A percentile compares a stretch with the other conserved stretches of the same genome.
These are phyloP conservation scores for Trichoderma gracile DNA, from an alignment of 2,329 filamentous ascomycete genomes.

Conservation along the genomic window DNA sequence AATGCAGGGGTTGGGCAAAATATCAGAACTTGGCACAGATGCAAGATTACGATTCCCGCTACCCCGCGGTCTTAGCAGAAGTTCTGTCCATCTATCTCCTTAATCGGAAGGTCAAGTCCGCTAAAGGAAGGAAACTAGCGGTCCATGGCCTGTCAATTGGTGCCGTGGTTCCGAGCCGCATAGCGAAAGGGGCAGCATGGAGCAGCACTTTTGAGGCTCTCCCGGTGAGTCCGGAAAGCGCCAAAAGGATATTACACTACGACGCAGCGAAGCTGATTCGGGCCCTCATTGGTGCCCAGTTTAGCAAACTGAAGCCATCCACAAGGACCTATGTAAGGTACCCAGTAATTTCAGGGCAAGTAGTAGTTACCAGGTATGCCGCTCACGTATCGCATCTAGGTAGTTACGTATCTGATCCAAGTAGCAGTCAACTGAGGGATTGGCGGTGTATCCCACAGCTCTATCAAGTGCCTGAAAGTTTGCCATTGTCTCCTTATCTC, in stretches of 20 bases:
- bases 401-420: too few relatives aligned
- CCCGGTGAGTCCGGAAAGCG: neutral
- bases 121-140: neutral
- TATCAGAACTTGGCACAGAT: constrained; percentile 13
- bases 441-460: too few relatives aligned
- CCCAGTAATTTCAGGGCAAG: too few relatives aligned
- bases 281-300: too few relatives aligned
- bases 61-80: constrained; percentile 6
- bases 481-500: too few relatives aligned
- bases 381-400: too few relatives aligned
- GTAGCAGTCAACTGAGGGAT: too few relatives aligned
- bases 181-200: neutral
- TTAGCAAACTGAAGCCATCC: too few relatives aligned
- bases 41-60: constrained; percentile 4
- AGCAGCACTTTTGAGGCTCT: constrained; percentile 8
- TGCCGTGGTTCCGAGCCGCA: neutral
- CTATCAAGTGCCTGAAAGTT: too few relatives aligned
- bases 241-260: neutral
- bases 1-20: neutral
- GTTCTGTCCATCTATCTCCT: neutral
- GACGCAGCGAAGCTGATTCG: too few relatives aligned
- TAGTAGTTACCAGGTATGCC: too few relatives aligned
- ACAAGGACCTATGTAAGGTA: too few relatives aligned
- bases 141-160: neutral
- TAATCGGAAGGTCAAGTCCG: neutral